Conservation (phyloP, 495 filamentous ascomycete genomes). For the Penicillium chermesinum region DNA sequence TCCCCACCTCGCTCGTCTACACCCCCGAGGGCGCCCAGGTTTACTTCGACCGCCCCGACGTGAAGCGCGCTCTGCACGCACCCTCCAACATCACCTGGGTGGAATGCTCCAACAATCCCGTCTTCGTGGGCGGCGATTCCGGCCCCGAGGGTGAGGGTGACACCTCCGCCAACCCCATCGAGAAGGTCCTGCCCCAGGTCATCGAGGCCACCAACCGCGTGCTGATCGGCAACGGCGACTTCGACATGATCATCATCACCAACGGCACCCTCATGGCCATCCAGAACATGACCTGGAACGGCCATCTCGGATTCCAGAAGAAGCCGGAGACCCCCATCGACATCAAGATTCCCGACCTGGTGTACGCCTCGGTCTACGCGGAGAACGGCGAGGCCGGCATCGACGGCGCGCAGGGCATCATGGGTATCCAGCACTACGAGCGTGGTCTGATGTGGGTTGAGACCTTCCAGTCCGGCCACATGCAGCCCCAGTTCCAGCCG, state of each 20-base stretch:
- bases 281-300: slow-evolving; percentile 68
- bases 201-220: slow-evolving; percentile 58
- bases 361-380: slow-evolving; percentile 26
- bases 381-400: slow-evolving; percentile 23
- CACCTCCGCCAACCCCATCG: slow-evolving; percentile 37
- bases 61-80: slow-evolving; percentile 55
- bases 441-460: slow-evolving; percentile 65
- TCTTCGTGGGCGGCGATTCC: slow-evolving; percentile 40
- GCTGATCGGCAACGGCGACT: slow-evolving; percentile 54
- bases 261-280: slow-evolving; percentile 60
- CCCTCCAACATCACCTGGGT: slow-evolving; percentile 39
- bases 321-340: slow-evolving; percentile 35
- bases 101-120: slow-evolving; percentile 34
- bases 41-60: slow-evolving; percentile 56
- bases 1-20: slow-evolving; percentile 39
- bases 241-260: slow-evolving; percentile 57
- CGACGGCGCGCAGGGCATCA: slow-evolving; percentile 47
- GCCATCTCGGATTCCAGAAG: slow-evolving; percentile 53
- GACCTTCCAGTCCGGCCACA: slow-evolving; percentile 57
- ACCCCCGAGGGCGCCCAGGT: slow-evolving; percentile 37
- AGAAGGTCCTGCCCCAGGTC: slow-evolving; percentile 52
- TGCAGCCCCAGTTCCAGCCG: slow-evolving; percentile 65
- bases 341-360: slow-evolving; percentile 33
- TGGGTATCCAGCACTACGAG: slow-evolving; percentile 63
- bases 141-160: slow-evolving; percentile 38